Conservation (phyloP, 164 flowering plant species). For the Echeveria elegans region DNA sequence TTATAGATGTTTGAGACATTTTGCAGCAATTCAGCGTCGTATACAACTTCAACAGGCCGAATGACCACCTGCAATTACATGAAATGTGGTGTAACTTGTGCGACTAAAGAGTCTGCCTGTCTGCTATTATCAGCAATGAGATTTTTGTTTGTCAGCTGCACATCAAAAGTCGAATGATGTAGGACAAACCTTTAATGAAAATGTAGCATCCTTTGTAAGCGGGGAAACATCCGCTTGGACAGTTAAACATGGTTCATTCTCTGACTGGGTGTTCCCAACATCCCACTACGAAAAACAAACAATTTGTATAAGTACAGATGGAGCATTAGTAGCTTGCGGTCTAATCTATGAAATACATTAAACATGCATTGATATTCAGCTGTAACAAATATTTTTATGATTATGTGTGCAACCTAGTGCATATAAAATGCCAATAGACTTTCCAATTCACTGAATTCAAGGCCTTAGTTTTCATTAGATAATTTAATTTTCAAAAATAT, state of each 20-base stretch:
- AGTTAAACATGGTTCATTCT: slow-evolving; percentile 25
- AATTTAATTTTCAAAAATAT: neutral
- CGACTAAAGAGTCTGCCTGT: neutral
- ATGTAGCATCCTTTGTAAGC: slow-evolving; percentile 23
- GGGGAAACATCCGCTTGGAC: slow-evolving; percentile 34
- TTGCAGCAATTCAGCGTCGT: slow-evolving; percentile 33
- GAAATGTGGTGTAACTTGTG: neutral
- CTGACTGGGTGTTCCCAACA: slow-evolving; percentile 16
- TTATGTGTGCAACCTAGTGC: neutral
- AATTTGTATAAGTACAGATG: neutral
- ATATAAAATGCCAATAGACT: neutral
- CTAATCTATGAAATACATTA: neutral
- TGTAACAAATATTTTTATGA: neutral
- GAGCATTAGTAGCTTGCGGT: neutral
- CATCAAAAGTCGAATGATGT: neutral
- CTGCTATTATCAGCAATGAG: neutral
- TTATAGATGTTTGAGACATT: slow-evolving; percentile 34
- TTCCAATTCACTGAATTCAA: neutral
- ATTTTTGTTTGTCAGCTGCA: neutral
- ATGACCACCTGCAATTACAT: slow-evolving; percentile 41
- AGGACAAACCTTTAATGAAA: slow-evolving; percentile 48
- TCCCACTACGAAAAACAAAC: slow-evolving; percentile 20
- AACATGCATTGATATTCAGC: neutral
- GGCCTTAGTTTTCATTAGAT: neutral
- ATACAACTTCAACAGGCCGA: slow-evolving; percentile 47